Base-by-base conservation (phyloP, 1,139 yeast species). In the Saccharomyces pastorianus region DNA sequence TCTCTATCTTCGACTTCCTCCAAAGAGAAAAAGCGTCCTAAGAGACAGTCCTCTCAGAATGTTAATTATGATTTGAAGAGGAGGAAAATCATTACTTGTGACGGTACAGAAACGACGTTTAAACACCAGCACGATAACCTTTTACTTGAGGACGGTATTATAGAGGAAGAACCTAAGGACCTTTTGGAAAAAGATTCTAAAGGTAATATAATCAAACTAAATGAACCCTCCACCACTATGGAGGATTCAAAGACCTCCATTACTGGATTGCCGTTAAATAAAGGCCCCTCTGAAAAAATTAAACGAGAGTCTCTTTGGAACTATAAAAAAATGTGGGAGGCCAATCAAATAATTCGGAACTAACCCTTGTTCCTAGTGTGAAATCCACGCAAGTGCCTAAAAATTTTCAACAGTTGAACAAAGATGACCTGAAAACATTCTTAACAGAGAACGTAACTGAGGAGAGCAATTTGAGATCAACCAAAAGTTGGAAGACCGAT, bases 61-160 rank as follows among this genome's bases (percentile, higher is more conserved):
- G 69, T 68, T 20, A 66, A 68, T 54, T 68, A 68, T 46, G 62
- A 65, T 53, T 56, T 68, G 51, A 66, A 66, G 55, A 65, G 63
- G 53, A 59, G 69, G 42, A 63, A 61, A 44, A 63, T 68, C 32
- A 65, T 67, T 47, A 62, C 62, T 14, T 58, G 63, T 2, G 66
- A 64, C 29, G 64, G 61, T 52, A 52, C 51, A 23, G 17, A 50
- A 14, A 53, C 46, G 28, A 26, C 51, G 17, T 38, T 38, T 6
- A 56, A 48, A 5, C 29, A 38, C 23, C 29, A 53, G 44, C 46
- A 49, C 5, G 51, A 44, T 9, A 49, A 51, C 8, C 29, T 27
- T 23, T 28, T 49, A 27, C 11, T 50, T 11, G 49, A 51, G n/a
- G 53, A 23, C n/a, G 41, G 50, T 34, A 32, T 48, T 23, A 29